Base-by-base conservation (phyloP, 1,139 yeast species). In the Hyphopichia fennica region DNA sequence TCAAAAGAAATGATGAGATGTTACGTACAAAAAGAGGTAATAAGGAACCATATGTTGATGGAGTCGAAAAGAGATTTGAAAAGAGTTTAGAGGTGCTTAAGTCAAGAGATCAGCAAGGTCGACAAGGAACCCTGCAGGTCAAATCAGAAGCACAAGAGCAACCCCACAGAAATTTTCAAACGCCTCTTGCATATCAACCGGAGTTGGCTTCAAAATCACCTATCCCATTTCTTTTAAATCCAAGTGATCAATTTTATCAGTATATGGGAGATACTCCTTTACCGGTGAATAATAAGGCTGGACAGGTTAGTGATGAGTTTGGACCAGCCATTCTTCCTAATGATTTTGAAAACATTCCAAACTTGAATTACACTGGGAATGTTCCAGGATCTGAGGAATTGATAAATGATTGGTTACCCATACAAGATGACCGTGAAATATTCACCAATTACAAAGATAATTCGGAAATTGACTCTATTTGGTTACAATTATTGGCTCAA, bases 321-420 rank as follows among this genome's bases (percentile, higher is more conserved):
- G 28, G 25, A 17, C 13, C 18, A 7, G 10, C n/a, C 10, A 35
- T 35, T 13, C 31, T 18, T 4, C 37, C 37, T 13, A 14, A n/a
- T 19, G 40, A 38, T 16, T 22, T 38, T 18, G 40, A 14, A 11
- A 38, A 38, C 14, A 33, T 33, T 14, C 40, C 40, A 6, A 27
- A 35, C 19, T 35, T 35, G 27, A 35, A 18, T 7, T 27, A 22
- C 4, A 11, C 18, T 8, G 16, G 10, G 19, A 11, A 19, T 9
- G 9, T 13, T 4, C n/a, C 22, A 3, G 34, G 22, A 4, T 13
- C 20, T 8, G 27, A 33, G 11, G 25, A 4, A n/a, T 10, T 9
- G 10, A 16, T 17, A 3, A 13, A 19, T n/a, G 25, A 33, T 20
- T n/a, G 22, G n/a, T 5, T 16, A 13, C 19, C 37, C 15, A 16